A percentile compares a stretch with the other conserved stretches of the same genome.
Evolutionary conservation across 352 stramenopile species (phyloP).

Genomic region (Phytopythium helicoides): DNA sequence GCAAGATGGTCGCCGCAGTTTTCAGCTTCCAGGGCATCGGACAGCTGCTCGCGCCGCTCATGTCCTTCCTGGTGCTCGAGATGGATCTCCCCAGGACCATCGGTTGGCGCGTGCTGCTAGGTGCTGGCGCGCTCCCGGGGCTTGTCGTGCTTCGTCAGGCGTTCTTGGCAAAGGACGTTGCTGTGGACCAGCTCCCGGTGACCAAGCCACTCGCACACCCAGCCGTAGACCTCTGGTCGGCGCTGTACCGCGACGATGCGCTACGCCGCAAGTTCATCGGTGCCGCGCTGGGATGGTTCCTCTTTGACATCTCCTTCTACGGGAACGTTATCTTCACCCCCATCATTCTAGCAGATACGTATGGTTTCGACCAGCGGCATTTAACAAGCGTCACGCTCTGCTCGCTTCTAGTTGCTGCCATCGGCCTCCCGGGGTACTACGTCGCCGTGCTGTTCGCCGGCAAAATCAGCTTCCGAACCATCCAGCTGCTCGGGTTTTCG

Average conservation of each 20-base stretch:
- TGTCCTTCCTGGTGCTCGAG: slow-evolving; percentile 57
- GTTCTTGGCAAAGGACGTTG: slow-evolving; percentile 43
- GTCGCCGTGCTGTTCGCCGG: slow-evolving; percentile 62
- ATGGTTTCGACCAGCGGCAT: slow-evolving; percentile 53
- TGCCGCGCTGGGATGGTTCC: slow-evolving; percentile 87
- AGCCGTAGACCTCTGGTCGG: slow-evolving; percentile 25
- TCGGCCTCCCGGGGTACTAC: slow-evolving; percentile 74
- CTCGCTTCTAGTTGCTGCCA: slow-evolving; percentile 64
- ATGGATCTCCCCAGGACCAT: slow-evolving; percentile 30
- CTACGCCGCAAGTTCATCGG: slow-evolving; percentile 68
- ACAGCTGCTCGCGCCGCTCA: slow-evolving; percentile 50
- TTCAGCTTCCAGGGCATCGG: slow-evolving; percentile 71
- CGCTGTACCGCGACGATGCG: slow-evolving; percentile 21
- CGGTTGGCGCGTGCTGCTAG: slow-evolving; percentile 55
- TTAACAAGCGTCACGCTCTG: slow-evolving; percentile 56
- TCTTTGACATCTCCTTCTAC: slow-evolving; percentile 92
- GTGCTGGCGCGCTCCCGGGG: slow-evolving; percentile 49
- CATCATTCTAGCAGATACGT: slow-evolving; percentile 74
- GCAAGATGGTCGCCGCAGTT: slow-evolving; percentile 58
- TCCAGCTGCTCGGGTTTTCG: slow-evolving; percentile 81
- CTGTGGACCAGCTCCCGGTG: background rate
- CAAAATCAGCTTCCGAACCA: slow-evolving; percentile 64
- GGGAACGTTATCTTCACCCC: slow-evolving; percentile 88
- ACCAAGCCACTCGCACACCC: background rate
- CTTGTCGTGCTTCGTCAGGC: slow-evolving; percentile 54